A percentile compares a stretch with the other conserved stretches of the same genome.
phyloP scores from a whole-genome alignment of 352 stramenopile genomes.

The Phytophthora pluvialis region DNA sequence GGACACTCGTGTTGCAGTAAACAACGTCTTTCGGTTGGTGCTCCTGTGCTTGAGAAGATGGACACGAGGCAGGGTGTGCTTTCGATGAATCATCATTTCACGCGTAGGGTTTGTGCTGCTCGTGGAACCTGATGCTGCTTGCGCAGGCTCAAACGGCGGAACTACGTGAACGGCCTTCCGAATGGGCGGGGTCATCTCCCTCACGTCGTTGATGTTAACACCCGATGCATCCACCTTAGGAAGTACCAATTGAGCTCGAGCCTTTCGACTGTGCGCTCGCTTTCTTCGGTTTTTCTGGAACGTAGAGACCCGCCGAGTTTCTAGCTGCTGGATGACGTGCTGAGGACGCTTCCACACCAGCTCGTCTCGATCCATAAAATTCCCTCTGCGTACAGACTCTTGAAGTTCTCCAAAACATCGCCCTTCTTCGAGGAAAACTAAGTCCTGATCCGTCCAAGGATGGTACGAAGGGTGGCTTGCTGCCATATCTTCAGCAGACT shows the following conservation, averaged over 20 bases:
- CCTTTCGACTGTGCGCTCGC: conserved; percentile 1
- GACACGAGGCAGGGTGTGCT: conserved; percentile 10
- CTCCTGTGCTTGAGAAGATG: conserved; percentile 10
- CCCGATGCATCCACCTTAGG: not conserved
- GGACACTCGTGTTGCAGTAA: not conserved
- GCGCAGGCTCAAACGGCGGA: not conserved
- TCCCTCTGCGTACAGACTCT: conserved; percentile 17
- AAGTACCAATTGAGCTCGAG: not conserved
- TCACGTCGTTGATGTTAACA: not conserved
- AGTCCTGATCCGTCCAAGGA: conserved; percentile 57
- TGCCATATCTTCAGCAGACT: not conserved
- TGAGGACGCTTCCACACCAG: conserved; percentile 51
- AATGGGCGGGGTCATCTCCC: not conserved
- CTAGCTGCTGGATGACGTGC: conserved; percentile 36
- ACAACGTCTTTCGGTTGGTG: not conserved
- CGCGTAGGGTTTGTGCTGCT: not conserved
- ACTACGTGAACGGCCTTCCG: not conserved
- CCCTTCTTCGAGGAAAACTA: conserved; percentile 59
- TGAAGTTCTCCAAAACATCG: conserved; percentile 27
- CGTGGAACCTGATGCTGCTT: too few relatives aligned
- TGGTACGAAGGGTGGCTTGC: not conserved
- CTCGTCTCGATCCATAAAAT: conserved; percentile 25
- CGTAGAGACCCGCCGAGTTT: conserved; percentile 29
- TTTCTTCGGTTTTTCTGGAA: conserved; percentile 9
- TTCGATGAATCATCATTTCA: not conserved